Conservation (phyloP, 2,329 filamentous ascomycete species). For the Atkinsonella texensis region DNA sequence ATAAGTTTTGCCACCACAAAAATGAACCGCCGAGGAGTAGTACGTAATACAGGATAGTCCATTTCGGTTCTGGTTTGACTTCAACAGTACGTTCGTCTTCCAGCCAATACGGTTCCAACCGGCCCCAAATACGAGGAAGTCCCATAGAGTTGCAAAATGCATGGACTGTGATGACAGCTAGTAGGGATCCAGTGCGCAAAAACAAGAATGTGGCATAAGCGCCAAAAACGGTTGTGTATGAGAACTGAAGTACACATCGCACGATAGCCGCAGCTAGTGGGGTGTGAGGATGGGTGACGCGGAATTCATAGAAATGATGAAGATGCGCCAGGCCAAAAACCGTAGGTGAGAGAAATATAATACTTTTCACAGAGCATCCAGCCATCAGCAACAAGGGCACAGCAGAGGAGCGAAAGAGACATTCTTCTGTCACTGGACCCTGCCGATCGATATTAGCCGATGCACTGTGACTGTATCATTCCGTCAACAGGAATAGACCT, state of each 20-base stretch:
- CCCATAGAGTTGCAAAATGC: conserved; percentile 90
- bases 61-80: conserved; percentile 25
- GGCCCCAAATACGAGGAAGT: conserved; percentile 74
- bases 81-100: conserved; percentile 12
- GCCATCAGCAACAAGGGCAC: conserved; percentile 73
- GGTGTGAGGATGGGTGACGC: conserved; percentile 63
- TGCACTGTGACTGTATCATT: neutral
- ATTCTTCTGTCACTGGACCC: conserved; percentile 85
- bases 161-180: conserved; percentile 65
- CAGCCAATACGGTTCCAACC: conserved; percentile 45
- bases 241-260: conserved; percentile 71
- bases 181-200: conserved; percentile 70
- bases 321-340: conserved; percentile 90
- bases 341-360: conserved; percentile 72
- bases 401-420: conserved; percentile 82
- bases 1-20: conserved; percentile 60
- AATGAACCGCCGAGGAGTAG: conserved; percentile 61
- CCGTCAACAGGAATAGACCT: conserved; percentile 19
- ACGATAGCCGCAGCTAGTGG: conserved; percentile 50
- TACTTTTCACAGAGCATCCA: conserved; percentile 40
- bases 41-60: conserved; percentile 70
- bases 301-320: conserved; percentile 94
- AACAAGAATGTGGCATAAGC: conserved; percentile 87
- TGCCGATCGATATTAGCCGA: conserved; percentile 18
- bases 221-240: conserved; percentile 86